Evolutionary conservation across 2,329 filamentous ascomycete genomes (phyloP).

Genomic region (Colletotrichum sp.): DNA sequence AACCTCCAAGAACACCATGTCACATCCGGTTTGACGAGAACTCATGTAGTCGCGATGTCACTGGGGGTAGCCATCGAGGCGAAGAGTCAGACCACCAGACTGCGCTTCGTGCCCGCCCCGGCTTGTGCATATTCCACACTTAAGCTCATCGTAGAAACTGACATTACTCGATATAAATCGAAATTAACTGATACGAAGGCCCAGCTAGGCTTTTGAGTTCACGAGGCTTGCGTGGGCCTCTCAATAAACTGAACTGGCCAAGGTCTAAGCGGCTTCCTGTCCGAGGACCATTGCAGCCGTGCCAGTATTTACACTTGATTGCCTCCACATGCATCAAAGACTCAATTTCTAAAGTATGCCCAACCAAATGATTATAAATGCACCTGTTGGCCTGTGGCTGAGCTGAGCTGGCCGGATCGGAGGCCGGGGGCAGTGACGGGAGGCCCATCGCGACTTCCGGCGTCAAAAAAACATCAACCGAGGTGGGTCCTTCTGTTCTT

Average conservation of each 20-base stretch:
- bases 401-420: neutral
- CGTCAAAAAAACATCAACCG: neutral
- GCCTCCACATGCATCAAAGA: neutral
- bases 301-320: neutral
- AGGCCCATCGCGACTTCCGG: neutral
- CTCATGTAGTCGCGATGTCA: neutral
- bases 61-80: neutral
- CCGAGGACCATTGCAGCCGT: neutral
- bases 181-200: neutral
- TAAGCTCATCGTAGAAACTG: neutral
- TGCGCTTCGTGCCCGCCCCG: neutral
- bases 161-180: neutral
- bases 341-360: neutral
- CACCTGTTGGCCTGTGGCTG: neutral
- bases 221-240: neutral
- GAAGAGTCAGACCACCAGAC: neutral
- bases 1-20: too few species aligned
- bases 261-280: neutral
- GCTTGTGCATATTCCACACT: neutral
- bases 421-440: neutral
- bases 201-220: neutral
- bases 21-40: neutral
- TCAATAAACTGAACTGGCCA: neutral
- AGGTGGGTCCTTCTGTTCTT: neutral
- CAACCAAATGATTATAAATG: neutral